phyloP scores from a whole-genome alignment of 139 green algal genomes.

The Volvox reticuliferus region DNA sequence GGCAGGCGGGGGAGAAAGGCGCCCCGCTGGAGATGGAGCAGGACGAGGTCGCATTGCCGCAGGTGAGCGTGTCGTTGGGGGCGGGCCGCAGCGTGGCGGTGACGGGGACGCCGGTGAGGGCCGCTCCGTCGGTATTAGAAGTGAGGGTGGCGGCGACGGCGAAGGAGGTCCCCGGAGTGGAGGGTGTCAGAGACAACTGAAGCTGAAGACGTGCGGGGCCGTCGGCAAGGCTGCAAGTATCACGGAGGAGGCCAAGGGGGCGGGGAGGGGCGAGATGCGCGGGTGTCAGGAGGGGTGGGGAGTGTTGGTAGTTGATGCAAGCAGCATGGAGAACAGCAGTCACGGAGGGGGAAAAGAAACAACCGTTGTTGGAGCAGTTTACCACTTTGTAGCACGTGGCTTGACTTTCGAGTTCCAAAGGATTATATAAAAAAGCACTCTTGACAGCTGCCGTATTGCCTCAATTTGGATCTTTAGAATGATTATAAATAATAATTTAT shows the following conservation, averaged over 20 bases:
- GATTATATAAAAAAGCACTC: too few species aligned
- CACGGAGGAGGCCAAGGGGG: too few species aligned
- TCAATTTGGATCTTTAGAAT: too few species aligned
- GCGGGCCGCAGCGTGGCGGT: constrained; percentile 28
- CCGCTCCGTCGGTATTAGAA: constrained; percentile 52
- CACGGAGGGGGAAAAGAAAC: too few species aligned
- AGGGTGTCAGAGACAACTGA: constrained; percentile 38
- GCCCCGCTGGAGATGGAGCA: background rate
- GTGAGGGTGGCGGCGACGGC: constrained; percentile 41
- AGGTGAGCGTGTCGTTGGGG: background rate
- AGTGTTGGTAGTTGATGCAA: too few species aligned
- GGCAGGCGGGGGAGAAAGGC: constrained; percentile 34
- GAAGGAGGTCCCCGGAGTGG: constrained; percentile 56
- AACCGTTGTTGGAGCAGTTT: too few species aligned
- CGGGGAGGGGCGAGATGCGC: background rate
- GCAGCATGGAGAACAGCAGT: too few species aligned
- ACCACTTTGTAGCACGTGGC: too few species aligned
- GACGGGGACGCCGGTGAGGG: constrained; percentile 19
- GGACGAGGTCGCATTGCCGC: background rate
- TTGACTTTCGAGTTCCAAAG: too few species aligned
- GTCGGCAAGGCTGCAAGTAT: constrained; percentile 44
- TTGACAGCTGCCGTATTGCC: too few species aligned
- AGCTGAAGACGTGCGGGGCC: constrained; percentile 24
- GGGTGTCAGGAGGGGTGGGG: background rate
- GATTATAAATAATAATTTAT: background rate